Evolutionary conservation across 106 monocot genomes (phyloP).

Genomic region (Posidonia australis): DNA sequence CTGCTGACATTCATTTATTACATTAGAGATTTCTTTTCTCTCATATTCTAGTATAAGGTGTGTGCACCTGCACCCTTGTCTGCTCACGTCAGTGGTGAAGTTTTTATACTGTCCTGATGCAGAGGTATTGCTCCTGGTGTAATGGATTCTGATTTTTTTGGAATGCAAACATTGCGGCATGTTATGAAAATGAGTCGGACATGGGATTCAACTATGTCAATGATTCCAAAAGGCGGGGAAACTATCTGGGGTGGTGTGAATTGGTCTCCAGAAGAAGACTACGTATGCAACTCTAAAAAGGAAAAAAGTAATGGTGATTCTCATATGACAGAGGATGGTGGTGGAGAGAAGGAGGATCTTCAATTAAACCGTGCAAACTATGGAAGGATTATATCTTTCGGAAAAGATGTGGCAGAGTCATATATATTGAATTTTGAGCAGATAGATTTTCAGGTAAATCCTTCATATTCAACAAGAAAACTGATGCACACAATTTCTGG

Average conservation of each 20-base stretch:
- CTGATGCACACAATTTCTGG: background rate
- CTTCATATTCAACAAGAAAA: background rate
- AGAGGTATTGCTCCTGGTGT: constrained; percentile 95
- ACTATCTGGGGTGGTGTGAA: constrained; percentile 97
- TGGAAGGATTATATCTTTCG: constrained; percentile 93
- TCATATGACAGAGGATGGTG: constrained; percentile 22
- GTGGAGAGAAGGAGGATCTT: constrained; percentile 13
- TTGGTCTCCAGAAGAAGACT: constrained; percentile 90
- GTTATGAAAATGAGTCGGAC: constrained; percentile 96
- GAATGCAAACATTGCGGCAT: constrained; percentile 81
- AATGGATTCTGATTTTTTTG: constrained; percentile 76
- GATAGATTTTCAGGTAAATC: constrained; percentile 71
- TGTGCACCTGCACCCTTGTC: background rate
- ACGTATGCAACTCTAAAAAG: constrained; percentile 41
- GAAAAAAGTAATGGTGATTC: constrained; percentile 37
- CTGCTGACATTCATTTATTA: too few species aligned
- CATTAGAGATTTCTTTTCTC: too few species aligned
- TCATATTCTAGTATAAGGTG: background rate
- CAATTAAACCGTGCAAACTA: constrained; percentile 29
- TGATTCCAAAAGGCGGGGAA: constrained; percentile 98
- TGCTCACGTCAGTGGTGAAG: background rate
- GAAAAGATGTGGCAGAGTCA: constrained; percentile 71
- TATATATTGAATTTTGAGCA: constrained; percentile 48
- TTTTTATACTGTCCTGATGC: constrained; percentile 2
- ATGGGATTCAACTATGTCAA: constrained; percentile 99